A percentile compares a stretch with the other conserved stretches of the same genome.
These are phyloP conservation scores for Peniophora sp. DNA, from an alignment of 1,284 basidiomycete genomes.

Conservation along the genomic window DNA sequence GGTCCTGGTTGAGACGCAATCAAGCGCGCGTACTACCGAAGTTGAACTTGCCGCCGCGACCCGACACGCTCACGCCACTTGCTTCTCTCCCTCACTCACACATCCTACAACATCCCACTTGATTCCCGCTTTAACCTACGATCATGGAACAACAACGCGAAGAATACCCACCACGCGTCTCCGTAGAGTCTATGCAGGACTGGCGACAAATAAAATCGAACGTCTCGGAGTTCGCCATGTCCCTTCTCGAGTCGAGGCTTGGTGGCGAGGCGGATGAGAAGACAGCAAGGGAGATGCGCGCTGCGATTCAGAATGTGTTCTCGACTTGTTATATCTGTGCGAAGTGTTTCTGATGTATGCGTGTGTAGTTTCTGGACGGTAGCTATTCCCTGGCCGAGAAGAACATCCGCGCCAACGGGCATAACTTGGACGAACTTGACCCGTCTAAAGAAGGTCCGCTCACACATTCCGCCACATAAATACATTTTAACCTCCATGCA, in stretches of 20 bases:
- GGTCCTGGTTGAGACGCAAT: too few species aligned
- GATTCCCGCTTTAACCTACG: not conserved
- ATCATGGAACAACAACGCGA: slow-evolving; percentile 36
- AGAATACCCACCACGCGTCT: slow-evolving; percentile 51
- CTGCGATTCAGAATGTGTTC: slow-evolving; percentile 49
- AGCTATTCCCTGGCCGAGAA: slow-evolving; percentile 58
- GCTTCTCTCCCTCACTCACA: too few species aligned
- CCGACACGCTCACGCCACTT: too few species aligned
- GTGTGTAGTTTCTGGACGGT: slow-evolving; percentile 45
- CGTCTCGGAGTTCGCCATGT: slow-evolving; percentile 36
- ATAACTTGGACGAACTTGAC: slow-evolving; percentile 60
- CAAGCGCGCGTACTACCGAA: too few species aligned
- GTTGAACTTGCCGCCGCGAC: too few species aligned
- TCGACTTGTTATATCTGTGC: too few species aligned
- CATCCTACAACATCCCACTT: too few species aligned
- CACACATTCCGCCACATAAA: not conserved
- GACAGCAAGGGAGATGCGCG: slow-evolving; percentile 37
- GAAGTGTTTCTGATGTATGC: slow-evolving; percentile 3
- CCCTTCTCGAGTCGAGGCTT: slow-evolving; percentile 35
- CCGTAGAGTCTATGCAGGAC: slow-evolving; percentile 52
- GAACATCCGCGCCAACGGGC: slow-evolving; percentile 75
- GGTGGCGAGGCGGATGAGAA: slow-evolving; percentile 22
- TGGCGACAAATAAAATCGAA: slow-evolving; percentile 52
- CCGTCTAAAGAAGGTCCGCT: slow-evolving; percentile 44
- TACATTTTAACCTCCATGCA: not conserved